A percentile compares a stretch with the other conserved stretches of the same genome.
These are phyloP conservation scores for Exobasidium rhododendri DNA, from an alignment of 1,284 basidiomycete genomes.

Conservation along the genomic window DNA sequence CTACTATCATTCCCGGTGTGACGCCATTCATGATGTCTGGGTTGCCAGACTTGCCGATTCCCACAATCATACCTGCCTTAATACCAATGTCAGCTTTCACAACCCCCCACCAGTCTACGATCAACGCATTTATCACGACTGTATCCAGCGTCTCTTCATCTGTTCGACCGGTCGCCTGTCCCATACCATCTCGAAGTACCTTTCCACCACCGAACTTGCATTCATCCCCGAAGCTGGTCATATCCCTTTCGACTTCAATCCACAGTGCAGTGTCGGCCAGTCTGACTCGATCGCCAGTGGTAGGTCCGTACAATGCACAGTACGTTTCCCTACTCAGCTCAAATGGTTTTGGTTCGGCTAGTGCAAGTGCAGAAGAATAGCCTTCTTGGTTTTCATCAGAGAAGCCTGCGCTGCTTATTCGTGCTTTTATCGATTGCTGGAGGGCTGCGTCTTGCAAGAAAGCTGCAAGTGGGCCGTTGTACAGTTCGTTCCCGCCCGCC, in stretches of 20 bases:
- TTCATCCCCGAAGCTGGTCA: constrained; percentile 84
- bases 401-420: constrained; percentile 32
- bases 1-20: constrained; percentile 63
- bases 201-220: constrained; percentile 84
- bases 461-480: constrained; percentile 9
- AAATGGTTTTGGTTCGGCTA: constrained; percentile 21
- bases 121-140: constrained; percentile 89
- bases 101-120: constrained; percentile 92
- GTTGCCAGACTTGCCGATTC: constrained; percentile 95
- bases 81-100: constrained; percentile 99
- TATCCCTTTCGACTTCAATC: constrained; percentile 87
- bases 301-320: constrained; percentile 66
- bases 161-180: constrained; percentile 75
- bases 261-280: constrained; percentile 87
- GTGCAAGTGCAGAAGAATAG: constrained; percentile 18
- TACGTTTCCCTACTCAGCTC: constrained; percentile 42
- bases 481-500: constrained; percentile 56
- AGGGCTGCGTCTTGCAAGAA: constrained; percentile 20
- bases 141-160: constrained; percentile 75
- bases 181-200: constrained; percentile 57
- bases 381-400: constrained; percentile 24
- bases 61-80: constrained; percentile 76
- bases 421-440: constrained; percentile 17
- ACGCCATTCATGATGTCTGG: constrained; percentile 88
- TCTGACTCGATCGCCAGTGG: constrained; percentile 80